phyloP scores from a whole-genome alignment of 768 basidiomycete species.

The Phylloporus arenicola region DNA sequence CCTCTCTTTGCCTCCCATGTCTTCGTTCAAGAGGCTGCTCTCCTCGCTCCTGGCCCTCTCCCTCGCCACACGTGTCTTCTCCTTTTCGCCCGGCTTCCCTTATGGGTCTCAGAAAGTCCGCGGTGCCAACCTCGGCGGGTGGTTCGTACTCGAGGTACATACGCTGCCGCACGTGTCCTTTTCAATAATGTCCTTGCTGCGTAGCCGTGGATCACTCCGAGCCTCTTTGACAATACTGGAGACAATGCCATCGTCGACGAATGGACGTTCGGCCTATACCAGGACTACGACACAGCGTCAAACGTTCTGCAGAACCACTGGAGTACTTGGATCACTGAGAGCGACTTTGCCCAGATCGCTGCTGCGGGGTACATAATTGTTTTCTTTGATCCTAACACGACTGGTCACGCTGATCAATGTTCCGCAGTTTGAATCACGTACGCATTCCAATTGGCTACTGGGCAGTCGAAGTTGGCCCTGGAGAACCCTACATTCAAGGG shows the following conservation, averaged over 20 bases:
- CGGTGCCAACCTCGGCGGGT: constrained; percentile 78
- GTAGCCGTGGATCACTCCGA: constrained; percentile 77
- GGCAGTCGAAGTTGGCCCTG: constrained; percentile 75
- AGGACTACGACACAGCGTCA: constrained; percentile 45
- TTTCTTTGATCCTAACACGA: neutral
- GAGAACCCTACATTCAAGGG: constrained; percentile 76
- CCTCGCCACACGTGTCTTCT: constrained; percentile 22
- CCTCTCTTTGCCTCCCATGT: constrained; percentile 54
- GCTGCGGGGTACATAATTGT: constrained; percentile 54
- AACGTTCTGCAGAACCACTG: constrained; percentile 60
- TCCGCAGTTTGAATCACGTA: constrained; percentile 70
- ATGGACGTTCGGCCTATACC: constrained; percentile 69
- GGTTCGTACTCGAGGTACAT: constrained; percentile 50
- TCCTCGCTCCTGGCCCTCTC: constrained; percentile 26
- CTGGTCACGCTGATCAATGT: constrained; percentile 6
- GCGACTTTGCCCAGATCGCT: constrained; percentile 71
- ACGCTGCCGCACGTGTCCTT: neutral
- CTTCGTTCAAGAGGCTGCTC: constrained; percentile 10
- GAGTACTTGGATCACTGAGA: constrained; percentile 80
- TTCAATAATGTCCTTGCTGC: constrained; percentile 37
- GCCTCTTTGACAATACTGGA: constrained; percentile 56
- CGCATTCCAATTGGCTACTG: constrained; percentile 86
- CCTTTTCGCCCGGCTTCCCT: constrained; percentile 53
- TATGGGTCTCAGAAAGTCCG: constrained; percentile 72
- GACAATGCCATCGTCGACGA: constrained; percentile 63